Conservation (phyloP, 768 basidiomycete genomes). For the Lentinula lateritia region DNA sequence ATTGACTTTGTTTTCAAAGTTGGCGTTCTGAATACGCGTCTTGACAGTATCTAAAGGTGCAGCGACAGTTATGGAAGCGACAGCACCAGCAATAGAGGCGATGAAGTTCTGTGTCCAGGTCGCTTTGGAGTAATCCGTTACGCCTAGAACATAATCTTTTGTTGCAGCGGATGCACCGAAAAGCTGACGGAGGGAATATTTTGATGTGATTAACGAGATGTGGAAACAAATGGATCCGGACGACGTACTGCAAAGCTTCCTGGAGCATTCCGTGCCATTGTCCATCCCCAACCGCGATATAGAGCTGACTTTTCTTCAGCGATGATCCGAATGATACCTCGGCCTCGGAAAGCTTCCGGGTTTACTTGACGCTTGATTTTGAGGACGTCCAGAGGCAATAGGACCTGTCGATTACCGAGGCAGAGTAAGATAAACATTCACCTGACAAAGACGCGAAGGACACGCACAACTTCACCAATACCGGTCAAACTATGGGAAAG, state of each 20-base stretch:
- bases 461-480: slow-evolving; percentile 90
- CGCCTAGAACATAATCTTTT: slow-evolving; percentile 88
- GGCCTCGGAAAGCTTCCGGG: slow-evolving; percentile 95
- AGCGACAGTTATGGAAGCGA: slow-evolving; percentile 92
- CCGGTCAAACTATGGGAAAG: slow-evolving; percentile 50
- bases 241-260: slow-evolving; percentile 84
- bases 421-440: background rate
- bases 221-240: background rate
- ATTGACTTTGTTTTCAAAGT: slow-evolving; percentile 82
- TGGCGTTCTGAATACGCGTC: slow-evolving; percentile 97
- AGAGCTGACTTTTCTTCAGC: slow-evolving; percentile 87
- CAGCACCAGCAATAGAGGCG: slow-evolving; percentile 89
- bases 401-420: slow-evolving; percentile 40
- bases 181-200: slow-evolving; percentile 47
- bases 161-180: slow-evolving; percentile 95
- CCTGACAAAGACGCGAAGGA: background rate
- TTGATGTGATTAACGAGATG: background rate
- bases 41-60: slow-evolving; percentile 96
- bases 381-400: slow-evolving; percentile 93
- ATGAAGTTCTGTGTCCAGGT: slow-evolving; percentile 98
- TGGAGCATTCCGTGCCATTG: slow-evolving; percentile 95
- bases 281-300: slow-evolving; percentile 99
- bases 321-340: slow-evolving; percentile 85
- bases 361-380: slow-evolving; percentile 99
- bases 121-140: slow-evolving; percentile 88